Evolutionary conservation across 2,329 filamentous ascomycete genomes (phyloP).

Genomic region (Exutisphaerella laricina): DNA sequence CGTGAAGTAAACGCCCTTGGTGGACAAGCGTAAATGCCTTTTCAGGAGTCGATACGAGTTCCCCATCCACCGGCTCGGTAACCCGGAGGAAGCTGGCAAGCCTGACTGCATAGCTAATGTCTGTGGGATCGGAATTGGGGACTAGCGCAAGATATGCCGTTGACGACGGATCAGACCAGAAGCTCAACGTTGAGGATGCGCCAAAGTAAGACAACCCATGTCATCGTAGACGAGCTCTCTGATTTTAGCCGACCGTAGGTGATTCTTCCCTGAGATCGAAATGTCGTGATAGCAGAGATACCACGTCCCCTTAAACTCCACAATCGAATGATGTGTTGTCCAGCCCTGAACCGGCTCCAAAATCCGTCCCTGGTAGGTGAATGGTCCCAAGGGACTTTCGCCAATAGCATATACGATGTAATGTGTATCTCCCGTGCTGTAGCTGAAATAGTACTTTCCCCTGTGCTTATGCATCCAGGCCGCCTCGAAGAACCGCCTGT

Average conservation of each 20-base stretch:
- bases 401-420: slow-evolving; percentile 65
- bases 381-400: slow-evolving; percentile 61
- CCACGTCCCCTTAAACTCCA: slow-evolving; percentile 66
- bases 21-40: no score
- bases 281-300: slow-evolving; percentile 75
- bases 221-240: slow-evolving; percentile 68
- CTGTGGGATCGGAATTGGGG: no score
- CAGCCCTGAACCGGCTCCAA: slow-evolving; percentile 72
- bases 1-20: no score
- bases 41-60: no score
- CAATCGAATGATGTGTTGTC: slow-evolving; percentile 77
- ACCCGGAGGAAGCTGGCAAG: no score
- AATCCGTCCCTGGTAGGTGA: slow-evolving; percentile 65
- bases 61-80: no score
- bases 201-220: slow-evolving; percentile 54
- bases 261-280: slow-evolving; percentile 60
- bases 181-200: slow-evolving; percentile 24
- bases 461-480: slow-evolving; percentile 68
- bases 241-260: slow-evolving; percentile 68
- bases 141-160: no score
- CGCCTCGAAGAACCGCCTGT: slow-evolving; percentile 72
- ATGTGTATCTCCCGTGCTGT: slow-evolving; percentile 60
- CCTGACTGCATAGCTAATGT: no score
- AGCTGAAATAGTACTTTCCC: slow-evolving; percentile 28
- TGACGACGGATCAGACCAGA: no score